These are phyloP conservation scores for Akebia trifoliata DNA, from an alignment of 164 flowering plant species.

Conservation along the genomic window DNA sequence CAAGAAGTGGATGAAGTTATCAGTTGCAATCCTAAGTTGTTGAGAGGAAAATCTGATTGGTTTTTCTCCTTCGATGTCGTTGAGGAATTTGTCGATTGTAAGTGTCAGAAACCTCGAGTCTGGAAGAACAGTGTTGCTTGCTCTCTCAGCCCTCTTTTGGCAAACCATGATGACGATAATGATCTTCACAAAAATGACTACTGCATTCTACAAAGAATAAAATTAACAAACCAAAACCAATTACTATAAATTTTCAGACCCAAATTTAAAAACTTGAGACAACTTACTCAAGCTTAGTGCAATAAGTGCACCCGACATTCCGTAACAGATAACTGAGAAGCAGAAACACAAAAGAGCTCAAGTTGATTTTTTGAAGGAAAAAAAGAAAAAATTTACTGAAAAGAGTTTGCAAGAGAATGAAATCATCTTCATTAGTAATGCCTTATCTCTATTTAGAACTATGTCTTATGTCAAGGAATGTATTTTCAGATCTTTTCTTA, in stretches of 20 bases:
- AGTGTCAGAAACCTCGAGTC: conserved; percentile 6
- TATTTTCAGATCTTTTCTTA: too few relatives aligned
- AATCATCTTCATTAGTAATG: too few relatives aligned
- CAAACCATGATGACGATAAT: neutral
- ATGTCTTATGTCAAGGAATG: too few relatives aligned
- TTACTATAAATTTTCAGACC: neutral
- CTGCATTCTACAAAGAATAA: neutral
- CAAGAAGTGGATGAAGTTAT: conserved; percentile 13
- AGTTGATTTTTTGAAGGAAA: neutral
- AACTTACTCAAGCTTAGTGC: neutral
- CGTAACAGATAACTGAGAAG: too few relatives aligned
- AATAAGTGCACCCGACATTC: neutral
- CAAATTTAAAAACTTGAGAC: neutral
- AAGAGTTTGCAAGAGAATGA: too few relatives aligned
- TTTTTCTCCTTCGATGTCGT: conserved; percentile 20
- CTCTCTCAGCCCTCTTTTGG: neutral
- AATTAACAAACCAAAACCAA: neutral
- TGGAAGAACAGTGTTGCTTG: neutral
- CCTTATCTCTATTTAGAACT: too few relatives aligned
- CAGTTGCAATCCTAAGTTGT: conserved; percentile 15
- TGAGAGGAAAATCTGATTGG: conserved; percentile 20
- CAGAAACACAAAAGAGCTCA: too few relatives aligned
- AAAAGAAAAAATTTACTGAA: too few relatives aligned
- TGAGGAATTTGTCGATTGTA: conserved; percentile 19
- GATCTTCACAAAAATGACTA: conserved; percentile 3